A percentile compares a stretch with the other conserved stretches of the same genome.
These are phyloP conservation scores for Neurospora sp. DNA, from an alignment of 495 filamentous ascomycete species.

Conservation along the genomic window DNA sequence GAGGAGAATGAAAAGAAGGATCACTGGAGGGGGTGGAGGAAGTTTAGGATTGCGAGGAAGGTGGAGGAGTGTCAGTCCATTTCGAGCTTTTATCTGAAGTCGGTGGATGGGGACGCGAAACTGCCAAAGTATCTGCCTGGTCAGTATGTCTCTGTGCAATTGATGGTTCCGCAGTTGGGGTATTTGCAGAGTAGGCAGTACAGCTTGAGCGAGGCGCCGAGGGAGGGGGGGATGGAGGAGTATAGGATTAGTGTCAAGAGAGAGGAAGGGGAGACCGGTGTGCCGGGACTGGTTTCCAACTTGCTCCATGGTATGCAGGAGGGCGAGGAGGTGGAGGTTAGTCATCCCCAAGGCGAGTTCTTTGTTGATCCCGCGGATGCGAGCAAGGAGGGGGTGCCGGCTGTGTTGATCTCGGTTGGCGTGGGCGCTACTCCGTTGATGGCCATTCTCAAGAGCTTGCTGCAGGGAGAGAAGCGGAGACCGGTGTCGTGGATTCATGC, in stretches of 20 bases:
- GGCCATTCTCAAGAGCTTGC: conserved; percentile 49
- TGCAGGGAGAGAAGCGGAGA: conserved; percentile 22
- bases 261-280: conserved; percentile 38
- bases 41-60: conserved; percentile 52
- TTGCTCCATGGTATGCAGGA: conserved; percentile 49
- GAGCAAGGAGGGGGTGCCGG: conserved; percentile 33
- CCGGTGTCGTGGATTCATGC: conserved; percentile 60
- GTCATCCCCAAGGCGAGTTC: conserved; percentile 64
- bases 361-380: conserved; percentile 34
- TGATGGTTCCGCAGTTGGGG: conserved; percentile 46
- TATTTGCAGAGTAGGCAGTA: conserved; percentile 60
- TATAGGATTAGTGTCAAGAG: conserved; percentile 64
- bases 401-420: conserved; percentile 60
- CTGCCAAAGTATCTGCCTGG: conserved; percentile 55
- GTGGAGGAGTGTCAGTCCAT: conserved; percentile 47
- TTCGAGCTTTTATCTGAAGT: conserved; percentile 56
- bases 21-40: conserved; percentile 54
- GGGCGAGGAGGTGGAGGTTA: conserved; percentile 53
- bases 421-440: conserved; percentile 59
- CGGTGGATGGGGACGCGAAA: conserved; percentile 41
- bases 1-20: conserved; percentile 30
- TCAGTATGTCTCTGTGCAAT: conserved; percentile 57
- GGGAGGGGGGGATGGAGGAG: conserved; percentile 28
- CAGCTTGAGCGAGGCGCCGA: conserved; percentile 53
- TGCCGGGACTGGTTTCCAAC: conserved; percentile 58